Evolutionary conservation across 1,284 basidiomycete genomes (phyloP), one percentile per base, ranked within the genome.

Genomic region (Ustilago bromivora): DNA sequence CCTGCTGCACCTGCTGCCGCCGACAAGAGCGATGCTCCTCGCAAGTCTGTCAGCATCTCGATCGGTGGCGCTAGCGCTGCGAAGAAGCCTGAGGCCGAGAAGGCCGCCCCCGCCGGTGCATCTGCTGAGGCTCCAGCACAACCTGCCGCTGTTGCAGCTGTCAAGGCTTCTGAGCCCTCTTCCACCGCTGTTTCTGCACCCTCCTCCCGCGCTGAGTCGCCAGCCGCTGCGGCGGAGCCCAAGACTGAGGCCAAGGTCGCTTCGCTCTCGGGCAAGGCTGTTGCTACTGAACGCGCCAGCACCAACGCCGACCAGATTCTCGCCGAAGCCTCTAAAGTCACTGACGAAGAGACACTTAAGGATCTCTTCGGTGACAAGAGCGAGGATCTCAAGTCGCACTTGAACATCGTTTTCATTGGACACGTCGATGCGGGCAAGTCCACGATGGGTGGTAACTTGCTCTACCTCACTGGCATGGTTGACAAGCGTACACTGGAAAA

Each of bases 391-490:
- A 85, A 86, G 77, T 79, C 84, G 59, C 84, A 86, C 59, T 55
- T 86, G 58, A 86, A 86, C 73, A 77, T 86, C 40, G 84, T 86
- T 57, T 85, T 86, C 58, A 83, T 86, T 41, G 84, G 84, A 28
- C 84, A 86, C 68, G 84, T 86, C 74, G 84, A 86, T 65, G 84
- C 84, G 3, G 84, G 84, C 64, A 86, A 86, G 71, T 86, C 84
- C 34, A 86, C 84, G 55, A 83, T 85, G 83, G 84, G 84, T 41
- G 84, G 84, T 32, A 78, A 86, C 65, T 64, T 86, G 57, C 78
- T 86, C 61, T 83, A 79, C 71, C 74, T 85, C 51, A 84, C 82
- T 23, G 84, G 84, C 41, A 85, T 85, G 84, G 84, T 86, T 10
- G 84, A 86, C 82, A 86, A 86, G 79, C 81, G 84, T 40, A 86